Evolutionary conservation across 2,329 filamentous ascomycete genomes (phyloP).

Genomic region (Tolypocladium nubicola): DNA sequence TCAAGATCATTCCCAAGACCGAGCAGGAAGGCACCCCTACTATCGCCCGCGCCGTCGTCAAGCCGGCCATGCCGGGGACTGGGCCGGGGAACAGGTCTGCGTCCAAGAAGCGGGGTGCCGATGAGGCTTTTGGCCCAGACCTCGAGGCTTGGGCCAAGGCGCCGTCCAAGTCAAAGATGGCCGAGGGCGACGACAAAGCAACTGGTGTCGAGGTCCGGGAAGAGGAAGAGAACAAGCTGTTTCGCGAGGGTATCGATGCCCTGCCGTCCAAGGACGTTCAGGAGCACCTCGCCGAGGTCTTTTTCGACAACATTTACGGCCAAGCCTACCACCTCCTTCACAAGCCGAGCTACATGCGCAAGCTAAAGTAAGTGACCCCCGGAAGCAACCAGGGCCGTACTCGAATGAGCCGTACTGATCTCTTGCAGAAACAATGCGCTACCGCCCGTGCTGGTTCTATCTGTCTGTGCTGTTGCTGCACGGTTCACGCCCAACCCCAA

Average conservation of each 20-base stretch:
- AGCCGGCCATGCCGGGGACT: slow-evolving; percentile 58
- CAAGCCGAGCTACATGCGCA: slow-evolving; percentile 94
- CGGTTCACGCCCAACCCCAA: slow-evolving; percentile 86
- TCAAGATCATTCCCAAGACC: slow-evolving; percentile 85
- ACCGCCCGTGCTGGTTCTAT: slow-evolving; percentile 84
- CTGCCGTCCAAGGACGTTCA: slow-evolving; percentile 81
- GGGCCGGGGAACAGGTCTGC: slow-evolving; percentile 31
- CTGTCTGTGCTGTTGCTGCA: slow-evolving; percentile 90
- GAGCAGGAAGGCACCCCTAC: slow-evolving; percentile 57
- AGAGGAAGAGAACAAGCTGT: slow-evolving; percentile 63
- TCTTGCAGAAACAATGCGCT: slow-evolving; percentile 39
- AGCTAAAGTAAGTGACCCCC: slow-evolving; percentile 47
- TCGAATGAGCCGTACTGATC: background rate
- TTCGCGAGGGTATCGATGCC: slow-evolving; percentile 73
- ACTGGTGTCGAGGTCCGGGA: slow-evolving; percentile 49
- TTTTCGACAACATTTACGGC: slow-evolving; percentile 92
- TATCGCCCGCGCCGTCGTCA: slow-evolving; percentile 74
- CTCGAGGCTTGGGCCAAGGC: slow-evolving; percentile 70
- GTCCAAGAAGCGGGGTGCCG: slow-evolving; percentile 69
- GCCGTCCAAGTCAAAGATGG: slow-evolving; percentile 37
- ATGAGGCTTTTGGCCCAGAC: slow-evolving; percentile 79
- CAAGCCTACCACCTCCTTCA: slow-evolving; percentile 91
- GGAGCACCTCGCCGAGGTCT: slow-evolving; percentile 86
- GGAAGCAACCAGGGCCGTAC: background rate
- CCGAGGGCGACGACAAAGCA: slow-evolving; percentile 28